These are phyloP conservation scores for Lignosus rhinocerotis DNA, from an alignment of 1,284 basidiomycete genomes.

Conservation along the genomic window DNA sequence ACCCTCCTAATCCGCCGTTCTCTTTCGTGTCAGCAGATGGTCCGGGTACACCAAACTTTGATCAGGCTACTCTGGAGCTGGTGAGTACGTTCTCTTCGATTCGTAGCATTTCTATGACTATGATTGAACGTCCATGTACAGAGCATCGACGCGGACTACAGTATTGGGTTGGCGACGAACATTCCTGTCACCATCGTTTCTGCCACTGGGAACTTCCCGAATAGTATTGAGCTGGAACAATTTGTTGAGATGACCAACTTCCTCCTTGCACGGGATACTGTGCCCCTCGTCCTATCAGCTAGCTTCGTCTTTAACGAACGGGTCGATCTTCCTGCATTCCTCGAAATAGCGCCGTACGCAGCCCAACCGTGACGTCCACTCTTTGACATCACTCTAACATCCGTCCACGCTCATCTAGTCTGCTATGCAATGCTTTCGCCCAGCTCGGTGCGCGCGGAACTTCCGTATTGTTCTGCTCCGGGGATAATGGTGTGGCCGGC, in stretches of 20 bases:
- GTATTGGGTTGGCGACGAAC: constrained; percentile 44
- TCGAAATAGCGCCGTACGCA: constrained; percentile 56
- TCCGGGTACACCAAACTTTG: constrained; percentile 39
- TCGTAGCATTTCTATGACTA: constrained; percentile 22
- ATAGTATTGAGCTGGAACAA: constrained; percentile 12
- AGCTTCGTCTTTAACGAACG: constrained; percentile 24
- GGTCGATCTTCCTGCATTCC: constrained; percentile 25
- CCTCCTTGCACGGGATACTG: constrained; percentile 35
- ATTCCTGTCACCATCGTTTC: constrained; percentile 20
- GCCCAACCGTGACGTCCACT: constrained; percentile 9
- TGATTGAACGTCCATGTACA: neutral
- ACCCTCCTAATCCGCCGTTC: constrained; percentile 25
- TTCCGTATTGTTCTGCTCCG: constrained; percentile 65
- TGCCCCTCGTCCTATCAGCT: constrained; percentile 51
- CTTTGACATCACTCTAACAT: neutral
- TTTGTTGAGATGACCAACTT: constrained; percentile 24
- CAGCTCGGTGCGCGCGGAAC: constrained; percentile 60
- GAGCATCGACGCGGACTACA: constrained; percentile 64
- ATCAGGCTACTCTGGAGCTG: constrained; percentile 27
- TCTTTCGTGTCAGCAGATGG: constrained; percentile 46
- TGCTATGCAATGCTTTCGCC: constrained; percentile 58
- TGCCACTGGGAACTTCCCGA: constrained; percentile 44
- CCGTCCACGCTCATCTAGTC: constrained; percentile 4
- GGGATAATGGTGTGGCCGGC: constrained; percentile 64
- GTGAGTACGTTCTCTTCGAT: constrained; percentile 42